Evolutionary conservation across 169 alveolate species (phyloP), one percentile per base, ranked within the genome.

Genomic region (Cryptosporidium xiaoi): DNA sequence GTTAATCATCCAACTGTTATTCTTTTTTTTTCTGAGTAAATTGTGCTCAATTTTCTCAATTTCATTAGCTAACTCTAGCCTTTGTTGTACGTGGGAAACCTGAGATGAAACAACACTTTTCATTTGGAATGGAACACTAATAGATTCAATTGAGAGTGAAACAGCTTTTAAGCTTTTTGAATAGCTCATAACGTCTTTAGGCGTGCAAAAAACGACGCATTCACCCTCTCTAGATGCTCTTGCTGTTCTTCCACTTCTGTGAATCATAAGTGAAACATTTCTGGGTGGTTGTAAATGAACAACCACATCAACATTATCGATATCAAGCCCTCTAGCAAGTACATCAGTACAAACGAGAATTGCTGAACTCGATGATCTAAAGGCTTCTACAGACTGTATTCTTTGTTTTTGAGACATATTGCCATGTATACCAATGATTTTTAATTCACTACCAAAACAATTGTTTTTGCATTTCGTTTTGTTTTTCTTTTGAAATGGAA

Each of bases 171-270:
- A 27, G 31, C 64, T 51, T 48, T 77, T 77, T 8, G 87, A 18
- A 24, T 77, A 92, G 33, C 50, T 44, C 56, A 83, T 71, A 60
- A 91, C 93, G 66, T 94, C 96, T 18, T 91, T 93, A 13, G 95
- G 93, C 51, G 93, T 92, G 24, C 94, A 71, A 44, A 93, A 77
- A 51, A 92, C 87, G 48, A 92, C 84, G 71, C 91, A 84, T 27
- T 90, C 71, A n/a, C 97, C 97, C 24, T 90, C 82, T 68, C 85
- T 85, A 2, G 93, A 92, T 7, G 93, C 93, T 65, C 99, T 92
- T 13, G 99, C 99, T 65, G 99, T 96, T 90, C 99, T 94, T 51
- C 99, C 99, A 29, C 97, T 98, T 90, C 99, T 93, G 91, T 97
- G 99, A 36, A 98, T 94, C 92, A 97, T 97, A 20, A 97, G 96